These are phyloP conservation scores for Lactifluus pinguis DNA, from an alignment of 768 basidiomycete genomes.

Conservation along the genomic window DNA sequence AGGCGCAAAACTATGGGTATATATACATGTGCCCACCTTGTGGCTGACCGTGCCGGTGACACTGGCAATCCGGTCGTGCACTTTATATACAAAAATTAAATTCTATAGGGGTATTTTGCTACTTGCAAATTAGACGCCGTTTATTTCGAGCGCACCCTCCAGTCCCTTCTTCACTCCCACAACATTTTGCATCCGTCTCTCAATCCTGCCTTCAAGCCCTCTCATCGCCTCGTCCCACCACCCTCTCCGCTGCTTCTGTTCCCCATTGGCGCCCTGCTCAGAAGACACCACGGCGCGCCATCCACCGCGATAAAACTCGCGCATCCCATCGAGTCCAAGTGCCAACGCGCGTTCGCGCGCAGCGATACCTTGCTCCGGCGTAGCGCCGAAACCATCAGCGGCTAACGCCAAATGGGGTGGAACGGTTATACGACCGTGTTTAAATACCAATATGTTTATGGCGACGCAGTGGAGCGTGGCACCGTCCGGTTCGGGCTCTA, in stretches of 20 bases:
- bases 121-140: neutral
- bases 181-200: conserved; percentile 20
- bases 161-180: conserved; percentile 26
- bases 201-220: conserved; percentile 26
- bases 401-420: conserved; percentile 59
- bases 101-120: neutral
- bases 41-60: too few species aligned
- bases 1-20: too few species aligned
- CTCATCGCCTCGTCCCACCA: conserved; percentile 65
- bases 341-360: conserved; percentile 20
- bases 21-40: too few species aligned
- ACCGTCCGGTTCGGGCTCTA: conserved; percentile 41
- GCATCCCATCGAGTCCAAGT: conserved; percentile 34
- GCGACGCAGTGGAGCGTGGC: conserved; percentile 52
- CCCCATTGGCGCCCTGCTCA: conserved; percentile 31
- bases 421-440: conserved; percentile 61
- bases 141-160: conserved; percentile 22
- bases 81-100: too few species aligned
- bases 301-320: conserved; percentile 42
- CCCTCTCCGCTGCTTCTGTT: conserved; percentile 28
- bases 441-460: conserved; percentile 59
- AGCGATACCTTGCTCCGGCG: conserved; percentile 16
- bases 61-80: too few species aligned
- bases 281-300: conserved; percentile 38
- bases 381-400: conserved; percentile 43